Evolutionary conservation across 345 rosid species (phyloP).

Genomic region (Lumnitzera racemosa): DNA sequence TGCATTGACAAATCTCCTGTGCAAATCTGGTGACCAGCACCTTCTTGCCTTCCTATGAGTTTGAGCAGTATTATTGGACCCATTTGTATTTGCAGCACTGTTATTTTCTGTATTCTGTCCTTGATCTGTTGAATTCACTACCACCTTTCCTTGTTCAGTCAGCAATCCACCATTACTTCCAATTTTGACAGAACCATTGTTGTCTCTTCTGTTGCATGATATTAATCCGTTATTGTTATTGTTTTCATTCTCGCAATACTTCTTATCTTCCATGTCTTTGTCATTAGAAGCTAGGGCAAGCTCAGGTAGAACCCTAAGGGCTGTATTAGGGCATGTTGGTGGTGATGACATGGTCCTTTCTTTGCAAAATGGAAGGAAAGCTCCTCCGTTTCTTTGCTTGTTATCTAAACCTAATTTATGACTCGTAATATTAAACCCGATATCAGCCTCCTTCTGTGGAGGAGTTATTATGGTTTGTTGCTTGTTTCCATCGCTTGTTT

Average conservation of each 20-base stretch:
- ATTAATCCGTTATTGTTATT: constrained; percentile 17
- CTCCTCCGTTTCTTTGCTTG: constrained; percentile 77
- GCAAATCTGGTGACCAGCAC: constrained; percentile 99
- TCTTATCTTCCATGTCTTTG: constrained; percentile 46
- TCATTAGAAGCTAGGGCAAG: constrained; percentile 47
- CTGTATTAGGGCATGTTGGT: constrained; percentile 20
- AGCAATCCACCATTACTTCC: constrained; percentile 13
- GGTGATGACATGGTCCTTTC: constrained; percentile 32
- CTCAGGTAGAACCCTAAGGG: constrained; percentile 40
- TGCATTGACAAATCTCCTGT: constrained; percentile 89
- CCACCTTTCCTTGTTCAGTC: constrained; percentile 29
- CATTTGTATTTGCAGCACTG: constrained; percentile 10
- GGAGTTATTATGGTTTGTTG: constrained; percentile 26
- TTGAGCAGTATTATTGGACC: constrained; percentile 16
- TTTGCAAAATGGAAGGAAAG: constrained; percentile 86
- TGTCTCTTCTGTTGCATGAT: constrained; percentile 30
- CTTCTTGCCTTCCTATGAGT: constrained; percentile 88
- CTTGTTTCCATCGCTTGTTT: constrained; percentile 37
- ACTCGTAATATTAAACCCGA: constrained; percentile 38
- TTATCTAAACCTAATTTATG: constrained; percentile 53
- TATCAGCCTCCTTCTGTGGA: constrained; percentile 37
- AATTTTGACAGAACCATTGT: constrained; percentile 9
- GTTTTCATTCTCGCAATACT: constrained; percentile 25
- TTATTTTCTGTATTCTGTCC: constrained; percentile 16
- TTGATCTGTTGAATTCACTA: constrained; percentile 24